Percentiles rank a stretch among this genome's conserved stretches.
Evolutionary conservation across 2,329 filamentous ascomycete species (phyloP).

Genomic region (Pseudogymnoascus sp.): DNA sequence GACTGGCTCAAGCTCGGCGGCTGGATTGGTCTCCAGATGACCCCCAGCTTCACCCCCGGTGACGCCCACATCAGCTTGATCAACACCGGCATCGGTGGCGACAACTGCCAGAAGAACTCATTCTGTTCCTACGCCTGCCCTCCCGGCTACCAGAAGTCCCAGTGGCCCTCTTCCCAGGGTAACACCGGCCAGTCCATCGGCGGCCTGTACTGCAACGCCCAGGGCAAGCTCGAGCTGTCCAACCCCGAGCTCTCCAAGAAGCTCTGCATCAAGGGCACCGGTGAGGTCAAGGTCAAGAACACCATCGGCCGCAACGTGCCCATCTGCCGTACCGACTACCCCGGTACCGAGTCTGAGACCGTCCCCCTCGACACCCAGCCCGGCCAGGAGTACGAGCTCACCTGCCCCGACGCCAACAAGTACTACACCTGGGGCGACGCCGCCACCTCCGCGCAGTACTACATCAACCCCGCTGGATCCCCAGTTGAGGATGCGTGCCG

Average conservation of each 20-base stretch:
- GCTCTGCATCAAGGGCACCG: constrained; percentile 67
- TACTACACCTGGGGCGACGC: constrained; percentile 75
- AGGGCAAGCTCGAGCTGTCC: constrained; percentile 71
- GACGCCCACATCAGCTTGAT: constrained; percentile 56
- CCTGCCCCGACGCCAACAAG: constrained; percentile 62
- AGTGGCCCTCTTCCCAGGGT: constrained; percentile 79
- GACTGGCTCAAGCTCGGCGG: constrained; percentile 63
- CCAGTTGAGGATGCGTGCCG: constrained; percentile 60
- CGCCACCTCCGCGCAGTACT: constrained; percentile 87
- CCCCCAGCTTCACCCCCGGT: constrained; percentile 42
- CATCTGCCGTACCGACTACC: constrained; percentile 94
- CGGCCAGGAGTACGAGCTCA: constrained; percentile 55
- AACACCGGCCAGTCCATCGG: constrained; percentile 76
- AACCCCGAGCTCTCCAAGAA: constrained; percentile 52
- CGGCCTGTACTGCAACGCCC: constrained; percentile 69
- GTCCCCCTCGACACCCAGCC: constrained; percentile 61
- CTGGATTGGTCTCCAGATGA: constrained; percentile 72
- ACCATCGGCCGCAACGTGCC: constrained; percentile 58
- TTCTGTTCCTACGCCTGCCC: constrained; percentile 94
- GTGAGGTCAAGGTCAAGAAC: constrained; percentile 69
- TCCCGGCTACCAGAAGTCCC: constrained; percentile 83
- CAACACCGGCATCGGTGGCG: constrained; percentile 52
- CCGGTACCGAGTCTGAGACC: constrained; percentile 82
- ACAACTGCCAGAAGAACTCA: constrained; percentile 51
- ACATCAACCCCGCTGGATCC: constrained; percentile 79